Evolutionary conservation across 208 protist species (phyloP), one percentile per base, ranked within the genome.

Genomic region (Leptomonas seymouri): DNA sequence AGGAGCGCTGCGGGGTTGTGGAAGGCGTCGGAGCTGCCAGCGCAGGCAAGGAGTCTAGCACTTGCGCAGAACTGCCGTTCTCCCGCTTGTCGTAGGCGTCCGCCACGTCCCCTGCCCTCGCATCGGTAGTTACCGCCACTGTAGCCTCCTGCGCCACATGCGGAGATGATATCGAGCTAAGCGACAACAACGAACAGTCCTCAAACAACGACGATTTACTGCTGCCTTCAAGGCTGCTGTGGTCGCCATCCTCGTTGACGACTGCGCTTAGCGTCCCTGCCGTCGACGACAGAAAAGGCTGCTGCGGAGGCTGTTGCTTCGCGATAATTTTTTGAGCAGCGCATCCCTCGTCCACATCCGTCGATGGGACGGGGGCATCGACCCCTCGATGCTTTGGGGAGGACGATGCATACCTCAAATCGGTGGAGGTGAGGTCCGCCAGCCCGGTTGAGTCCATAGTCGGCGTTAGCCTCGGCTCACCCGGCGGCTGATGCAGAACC

Each of bases 201-300:
- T 65, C 31, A 44, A 65, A 65, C 7, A 53, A 44, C 60, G 60
- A 65, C 12, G 46, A 65, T 28, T 44, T 42, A n/a, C 60, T 18
- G 31, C 60, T 65, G 60, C 46, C 55, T 11, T 27, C 60, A 30
- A 53, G 18, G 30, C 60, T 65, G 45, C 25, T n/a, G 41, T 41
- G 5, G 8, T n/a, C 2, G 18, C 46, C 23, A 1, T 49, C 41
- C 12, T 49, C 58, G n/a, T 23, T 18, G 42, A 7, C 27, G 25
- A n/a, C n/a, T n/a, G n/a, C n/a, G n/a, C n/a, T n/a, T n/a, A n/a
- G n/a, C n/a, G n/a, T n/a, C n/a, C n/a, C n/a, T n/a, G n/a, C n/a
- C n/a, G n/a, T n/a, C n/a, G n/a, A n/a, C n/a, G n/a, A n/a, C n/a
- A n/a, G n/a, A n/a, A n/a, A n/a, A n/a, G n/a, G 34, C 34, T 39